These are phyloP conservation scores for Globisporangium megalacanthum DNA, from an alignment of 352 stramenopile species.

Conservation along the genomic window DNA sequence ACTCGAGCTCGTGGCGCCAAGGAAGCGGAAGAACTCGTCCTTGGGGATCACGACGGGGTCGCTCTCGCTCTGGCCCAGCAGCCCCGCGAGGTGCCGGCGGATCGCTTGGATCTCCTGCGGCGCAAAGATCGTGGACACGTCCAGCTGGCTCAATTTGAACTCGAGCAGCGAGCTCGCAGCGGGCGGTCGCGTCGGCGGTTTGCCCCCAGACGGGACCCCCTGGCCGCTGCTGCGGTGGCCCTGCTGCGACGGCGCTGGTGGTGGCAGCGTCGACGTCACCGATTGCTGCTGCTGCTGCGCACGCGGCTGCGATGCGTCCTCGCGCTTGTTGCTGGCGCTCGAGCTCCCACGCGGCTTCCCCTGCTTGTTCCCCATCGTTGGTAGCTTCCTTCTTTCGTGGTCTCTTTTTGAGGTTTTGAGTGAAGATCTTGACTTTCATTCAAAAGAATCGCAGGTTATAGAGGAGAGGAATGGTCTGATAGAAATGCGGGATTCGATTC, in stretches of 20 bases:
- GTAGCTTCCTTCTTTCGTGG: neutral
- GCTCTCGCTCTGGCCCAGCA: conserved; percentile 61
- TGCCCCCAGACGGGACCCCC: conserved; percentile 6
- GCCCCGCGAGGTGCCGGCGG: conserved; percentile 61
- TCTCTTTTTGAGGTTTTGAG: conserved; percentile 25
- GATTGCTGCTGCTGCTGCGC: conserved; percentile 12
- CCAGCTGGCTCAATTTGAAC: conserved; percentile 66
- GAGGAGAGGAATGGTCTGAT: no score
- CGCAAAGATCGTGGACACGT: conserved; percentile 72
- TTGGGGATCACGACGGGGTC: conserved; percentile 75
- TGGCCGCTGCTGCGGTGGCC: conserved; percentile 7
- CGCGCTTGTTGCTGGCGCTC: conserved; percentile 9
- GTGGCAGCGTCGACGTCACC: conserved; percentile 2
- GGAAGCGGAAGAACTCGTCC: conserved; percentile 84
- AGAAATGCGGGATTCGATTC: no score
- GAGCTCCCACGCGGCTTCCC: conserved; percentile 43
- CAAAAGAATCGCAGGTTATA: neutral
- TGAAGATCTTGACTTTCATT: conserved; percentile 18
- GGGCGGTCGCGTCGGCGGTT: conserved; percentile 16
- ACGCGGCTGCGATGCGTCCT: conserved; percentile 12
- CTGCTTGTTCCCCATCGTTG: conserved; percentile 82
- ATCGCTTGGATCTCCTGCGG: conserved; percentile 75
- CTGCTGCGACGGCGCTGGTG: conserved; percentile 8
- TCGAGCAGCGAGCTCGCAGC: conserved; percentile 40
- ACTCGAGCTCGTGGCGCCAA: conserved; percentile 62